phyloP scores from a whole-genome alignment of 75 land plant genomes.

The Ceratopteris richardii region DNA sequence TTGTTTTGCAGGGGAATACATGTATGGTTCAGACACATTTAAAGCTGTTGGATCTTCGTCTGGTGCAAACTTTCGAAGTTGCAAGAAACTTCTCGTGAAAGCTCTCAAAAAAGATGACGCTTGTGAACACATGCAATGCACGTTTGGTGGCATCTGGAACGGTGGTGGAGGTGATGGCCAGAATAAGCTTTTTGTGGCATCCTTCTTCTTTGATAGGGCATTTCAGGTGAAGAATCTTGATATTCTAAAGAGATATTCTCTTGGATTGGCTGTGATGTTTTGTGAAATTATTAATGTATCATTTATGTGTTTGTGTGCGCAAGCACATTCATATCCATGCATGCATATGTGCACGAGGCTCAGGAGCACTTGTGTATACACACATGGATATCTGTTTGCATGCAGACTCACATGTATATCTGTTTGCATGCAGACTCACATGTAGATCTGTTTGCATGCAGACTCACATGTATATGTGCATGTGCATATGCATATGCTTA shows the following conservation, averaged over 20 bases:
- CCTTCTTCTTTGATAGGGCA: constrained; percentile 84
- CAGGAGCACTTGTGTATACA: too few species aligned
- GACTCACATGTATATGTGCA: too few species aligned
- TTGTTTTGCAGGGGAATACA: constrained; percentile 43
- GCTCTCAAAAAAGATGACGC: constrained; percentile 56
- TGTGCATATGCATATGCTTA: too few species aligned
- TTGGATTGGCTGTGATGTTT: too few species aligned
- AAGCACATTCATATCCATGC: too few species aligned
- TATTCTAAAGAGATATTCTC: neutral
- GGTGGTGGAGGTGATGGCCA: constrained; percentile 97
- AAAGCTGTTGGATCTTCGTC: constrained; percentile 39
- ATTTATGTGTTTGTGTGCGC: too few species aligned
- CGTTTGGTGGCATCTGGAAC: constrained; percentile 90
- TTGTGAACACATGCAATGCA: constrained; percentile 74
- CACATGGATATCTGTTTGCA: too few species aligned
- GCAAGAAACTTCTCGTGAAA: constrained; percentile 33
- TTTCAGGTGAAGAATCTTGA: constrained; percentile 65
- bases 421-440: too few species aligned
- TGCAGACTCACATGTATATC: too few species aligned
- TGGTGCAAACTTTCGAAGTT: constrained; percentile 47
- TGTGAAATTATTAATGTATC: too few species aligned
- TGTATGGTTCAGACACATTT: constrained; percentile 46
- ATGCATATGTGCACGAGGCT: too few species aligned
- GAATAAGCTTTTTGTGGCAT: constrained; percentile 75
- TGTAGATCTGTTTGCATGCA: too few species aligned